A percentile compares a stretch with the other conserved stretches of the same genome.
These are phyloP conservation scores for Leishmania turanica DNA, from an alignment of 208 protist species.

Conservation along the genomic window DNA sequence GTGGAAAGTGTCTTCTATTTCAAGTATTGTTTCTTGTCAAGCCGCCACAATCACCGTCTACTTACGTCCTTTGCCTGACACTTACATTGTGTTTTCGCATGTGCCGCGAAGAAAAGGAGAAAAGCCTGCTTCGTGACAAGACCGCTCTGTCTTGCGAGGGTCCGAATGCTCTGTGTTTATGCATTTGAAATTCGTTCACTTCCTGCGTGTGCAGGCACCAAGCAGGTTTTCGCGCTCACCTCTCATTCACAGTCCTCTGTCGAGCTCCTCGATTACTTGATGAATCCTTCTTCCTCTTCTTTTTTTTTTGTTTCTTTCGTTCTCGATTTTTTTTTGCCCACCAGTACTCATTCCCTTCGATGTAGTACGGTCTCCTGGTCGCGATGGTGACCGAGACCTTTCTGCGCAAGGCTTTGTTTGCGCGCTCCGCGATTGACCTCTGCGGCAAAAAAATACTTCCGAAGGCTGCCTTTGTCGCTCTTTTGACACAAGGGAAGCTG, in stretches of 20 bases:
- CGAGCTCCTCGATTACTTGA: neutral
- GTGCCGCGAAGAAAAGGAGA: neutral
- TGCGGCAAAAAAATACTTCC: constrained; percentile 31
- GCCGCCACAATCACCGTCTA: neutral
- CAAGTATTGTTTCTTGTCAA: constrained; percentile 4
- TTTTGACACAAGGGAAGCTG: constrained; percentile 38
- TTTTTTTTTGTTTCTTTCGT: neutral
- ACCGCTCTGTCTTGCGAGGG: neutral
- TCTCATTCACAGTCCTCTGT: neutral
- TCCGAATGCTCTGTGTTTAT: neutral
- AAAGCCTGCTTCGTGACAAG: neutral
- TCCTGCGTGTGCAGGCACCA: neutral
- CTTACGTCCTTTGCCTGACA: neutral
- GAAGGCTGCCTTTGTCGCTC: constrained; percentile 37
- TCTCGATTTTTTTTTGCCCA: neutral
- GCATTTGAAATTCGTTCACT: neutral
- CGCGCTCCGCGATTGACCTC: constrained; percentile 22
- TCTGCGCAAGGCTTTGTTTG: constrained; percentile 27
- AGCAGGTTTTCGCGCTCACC: neutral
- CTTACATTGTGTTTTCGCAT: neutral
- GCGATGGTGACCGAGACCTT: constrained; percentile 15
- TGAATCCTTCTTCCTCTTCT: neutral
- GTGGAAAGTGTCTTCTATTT: constrained; percentile 10
- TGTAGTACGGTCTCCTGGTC: neutral
- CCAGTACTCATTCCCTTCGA: neutral